Base-by-base conservation (phyloP, 129 eudicot species). In the Mikania micrantha region DNA sequence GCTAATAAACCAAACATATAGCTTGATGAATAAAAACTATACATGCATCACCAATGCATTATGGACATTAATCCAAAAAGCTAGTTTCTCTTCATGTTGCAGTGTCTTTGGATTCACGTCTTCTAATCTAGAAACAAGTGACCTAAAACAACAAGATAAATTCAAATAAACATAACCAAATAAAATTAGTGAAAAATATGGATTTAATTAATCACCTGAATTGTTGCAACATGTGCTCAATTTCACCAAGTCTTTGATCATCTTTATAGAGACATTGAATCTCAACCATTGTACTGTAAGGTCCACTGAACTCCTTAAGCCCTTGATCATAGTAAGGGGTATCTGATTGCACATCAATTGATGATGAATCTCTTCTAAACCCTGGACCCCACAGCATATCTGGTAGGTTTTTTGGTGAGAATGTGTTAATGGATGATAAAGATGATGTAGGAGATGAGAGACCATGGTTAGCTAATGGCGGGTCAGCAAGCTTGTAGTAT, bases 21-120 rank as follows among this genome's bases (percentile, higher is more conserved):
- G 39, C 44, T 10, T 16, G n/a, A 19, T 16, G 19, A 28, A 17
- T 59, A 4, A 24, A 48, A 66, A 66, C 27, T 78, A 58, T 94
- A 94, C 99, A 85, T 94, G 99, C 99, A 94, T 94, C 87, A 94
- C 90, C 78, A 94, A 76, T 8, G 99, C 82, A 66, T 94, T 94
- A 58, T 94, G 99, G 60, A 94, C 85, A 57, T 94, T 94, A 40
- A 94, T 89, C 99, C 99, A 94, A 64, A 94, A 94, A 1, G 99
- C 90, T 71, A 94, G 67, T 85, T 94, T 94, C 77, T 94, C 95
- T 72, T 87, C 99, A 15, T 81, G 86, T 36, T 79, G 79, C 87
- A 94, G 61, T 77, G 81, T 94, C 80, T 72, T 81, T 3, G 95
- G 99, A 68, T 87, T 84, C 32, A 94, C 78, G 25, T 85, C 90